These are phyloP conservation scores for Thielaviopsis punctulata DNA, from an alignment of 2,329 filamentous ascomycete genomes.

Conservation along the genomic window DNA sequence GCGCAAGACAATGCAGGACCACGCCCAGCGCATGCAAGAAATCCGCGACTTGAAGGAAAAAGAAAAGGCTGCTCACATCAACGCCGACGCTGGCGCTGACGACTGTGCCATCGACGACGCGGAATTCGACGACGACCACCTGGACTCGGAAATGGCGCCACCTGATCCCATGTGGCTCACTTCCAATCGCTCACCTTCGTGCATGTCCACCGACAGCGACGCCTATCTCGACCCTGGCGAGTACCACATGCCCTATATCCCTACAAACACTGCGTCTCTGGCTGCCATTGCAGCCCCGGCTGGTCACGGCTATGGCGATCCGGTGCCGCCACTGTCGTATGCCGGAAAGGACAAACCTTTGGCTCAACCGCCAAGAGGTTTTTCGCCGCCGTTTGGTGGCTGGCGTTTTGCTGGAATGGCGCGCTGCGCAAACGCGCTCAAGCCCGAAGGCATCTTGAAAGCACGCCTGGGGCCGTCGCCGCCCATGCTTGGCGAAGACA, in stretches of 20 bases:
- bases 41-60: conserved; percentile 19
- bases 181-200: conserved; percentile 2
- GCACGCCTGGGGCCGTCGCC: conserved; percentile 44
- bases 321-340: too few relatives aligned
- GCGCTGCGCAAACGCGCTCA: not conserved
- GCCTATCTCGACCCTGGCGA: conserved; percentile 15
- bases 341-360: too few relatives aligned
- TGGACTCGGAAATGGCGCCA: conserved; percentile 19
- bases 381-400: too few relatives aligned
- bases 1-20: conserved; percentile 62
- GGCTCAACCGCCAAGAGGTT: too few relatives aligned
- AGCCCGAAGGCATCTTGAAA: conserved; percentile 7
- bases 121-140: conserved; percentile 5
- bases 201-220: conserved; percentile 5
- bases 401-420: conserved; percentile 5
- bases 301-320: not conserved
- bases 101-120: conserved; percentile 7
- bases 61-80: not conserved
- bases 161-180: conserved; percentile 21
- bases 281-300: not conserved
- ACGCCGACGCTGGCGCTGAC: conserved; percentile 16
- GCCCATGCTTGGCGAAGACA: conserved; percentile 73
- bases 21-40: conserved; percentile 47
- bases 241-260: conserved; percentile 19
- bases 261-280: conserved; percentile 13